Conservation (phyloP, 2,329 filamentous ascomycete species). For the Cordyceps fumosorosea region DNA sequence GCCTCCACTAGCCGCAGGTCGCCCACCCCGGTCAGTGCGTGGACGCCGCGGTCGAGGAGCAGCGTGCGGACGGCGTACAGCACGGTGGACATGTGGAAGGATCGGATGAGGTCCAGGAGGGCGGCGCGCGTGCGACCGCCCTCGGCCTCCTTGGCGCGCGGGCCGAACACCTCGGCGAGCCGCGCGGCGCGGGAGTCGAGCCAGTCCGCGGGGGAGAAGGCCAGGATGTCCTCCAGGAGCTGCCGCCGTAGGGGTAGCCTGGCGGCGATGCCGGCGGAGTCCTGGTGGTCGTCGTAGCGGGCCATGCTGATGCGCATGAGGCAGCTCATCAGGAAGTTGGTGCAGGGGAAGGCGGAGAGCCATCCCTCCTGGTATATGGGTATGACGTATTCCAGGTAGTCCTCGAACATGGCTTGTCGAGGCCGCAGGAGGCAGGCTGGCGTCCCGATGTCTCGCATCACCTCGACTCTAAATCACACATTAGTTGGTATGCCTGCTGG, state of each 20-base stretch:
- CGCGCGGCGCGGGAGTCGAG: not conserved
- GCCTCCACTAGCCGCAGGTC: not conserved
- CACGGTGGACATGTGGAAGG: slow-evolving; percentile 6
- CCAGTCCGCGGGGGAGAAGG: slow-evolving; percentile 1
- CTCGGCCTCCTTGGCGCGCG: not conserved
- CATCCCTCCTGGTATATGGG: slow-evolving; percentile 4
- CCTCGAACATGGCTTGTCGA: not conserved
- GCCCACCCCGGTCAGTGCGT: not conserved
- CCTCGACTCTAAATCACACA: not conserved
- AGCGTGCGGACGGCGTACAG: slow-evolving; percentile 14
- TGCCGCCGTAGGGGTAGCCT: not conserved
- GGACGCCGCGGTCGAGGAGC: slow-evolving; percentile 9
- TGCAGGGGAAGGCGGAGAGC: not conserved
- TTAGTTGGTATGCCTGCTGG: not conserved
- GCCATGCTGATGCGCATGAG: slow-evolving; percentile 5
- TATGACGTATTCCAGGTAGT: not conserved
- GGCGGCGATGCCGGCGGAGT: not conserved
- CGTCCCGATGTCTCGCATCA: slow-evolving; percentile 10
- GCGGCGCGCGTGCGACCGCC: not conserved
- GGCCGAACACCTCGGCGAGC: not conserved
- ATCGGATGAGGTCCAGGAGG: slow-evolving; percentile 7
- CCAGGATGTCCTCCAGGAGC: not conserved
- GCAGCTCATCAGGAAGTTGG: slow-evolving; percentile 1
- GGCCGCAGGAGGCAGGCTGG: not conserved
- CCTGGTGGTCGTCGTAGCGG: not conserved